Conservation (phyloP, 768 basidiomycete species). For the Mycena haematopus region DNA sequence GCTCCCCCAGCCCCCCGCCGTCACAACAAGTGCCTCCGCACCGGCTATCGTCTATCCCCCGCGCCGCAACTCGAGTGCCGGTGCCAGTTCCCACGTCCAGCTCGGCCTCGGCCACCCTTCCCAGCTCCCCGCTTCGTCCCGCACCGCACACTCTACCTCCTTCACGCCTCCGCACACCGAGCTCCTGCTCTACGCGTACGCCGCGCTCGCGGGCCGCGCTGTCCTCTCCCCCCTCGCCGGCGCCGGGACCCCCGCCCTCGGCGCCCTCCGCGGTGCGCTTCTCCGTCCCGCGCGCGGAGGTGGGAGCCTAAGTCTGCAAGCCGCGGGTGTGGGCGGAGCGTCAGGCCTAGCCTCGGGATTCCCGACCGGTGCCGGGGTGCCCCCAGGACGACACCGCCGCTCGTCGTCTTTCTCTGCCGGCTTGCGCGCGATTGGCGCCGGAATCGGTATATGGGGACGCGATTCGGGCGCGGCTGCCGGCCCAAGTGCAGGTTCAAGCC, state of each 20-base stretch:
- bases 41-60: slow-evolving; percentile 33
- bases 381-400: slow-evolving; percentile 53
- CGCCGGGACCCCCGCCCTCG: slow-evolving; percentile 45
- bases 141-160: slow-evolving; percentile 50
- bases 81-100: slow-evolving; percentile 31
- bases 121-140: slow-evolving; percentile 34
- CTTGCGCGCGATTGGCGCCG: slow-evolving; percentile 54
- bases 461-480: slow-evolving; percentile 27
- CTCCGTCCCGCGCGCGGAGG: slow-evolving; percentile 45
- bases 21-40: slow-evolving; percentile 17
- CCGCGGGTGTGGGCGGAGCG: slow-evolving; percentile 11
- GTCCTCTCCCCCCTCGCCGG: slow-evolving; percentile 57
- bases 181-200: slow-evolving; percentile 84
- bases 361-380: slow-evolving; percentile 24
- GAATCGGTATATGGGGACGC: slow-evolving; percentile 30
- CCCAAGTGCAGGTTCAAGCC: slow-evolving; percentile 10
- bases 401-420: slow-evolving; percentile 60
- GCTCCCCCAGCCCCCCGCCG: slow-evolving; percentile 33
- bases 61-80: slow-evolving; percentile 9
- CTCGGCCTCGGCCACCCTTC: slow-evolving; percentile 55
- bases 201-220: slow-evolving; percentile 75
- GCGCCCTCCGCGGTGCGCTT: slow-evolving; percentile 57
- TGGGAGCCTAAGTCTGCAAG: slow-evolving; percentile 27
- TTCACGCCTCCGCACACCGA: slow-evolving; percentile 63
- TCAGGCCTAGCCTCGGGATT: neutral